phyloP scores from a whole-genome alignment of 1,284 basidiomycete genomes.

The Fomitopsis palustris region DNA sequence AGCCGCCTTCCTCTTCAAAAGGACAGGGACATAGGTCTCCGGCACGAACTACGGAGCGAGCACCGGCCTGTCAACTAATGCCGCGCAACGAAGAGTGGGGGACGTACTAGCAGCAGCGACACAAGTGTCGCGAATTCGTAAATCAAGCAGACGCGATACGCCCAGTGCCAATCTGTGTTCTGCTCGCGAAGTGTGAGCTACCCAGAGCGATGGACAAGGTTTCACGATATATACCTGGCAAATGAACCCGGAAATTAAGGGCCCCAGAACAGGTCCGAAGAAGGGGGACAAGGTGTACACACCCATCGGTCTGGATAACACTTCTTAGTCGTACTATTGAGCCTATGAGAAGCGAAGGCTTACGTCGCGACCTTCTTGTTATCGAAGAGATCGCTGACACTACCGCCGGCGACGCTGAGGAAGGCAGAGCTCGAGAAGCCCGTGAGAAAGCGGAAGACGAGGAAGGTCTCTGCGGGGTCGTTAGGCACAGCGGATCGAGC shows the following conservation, averaged over 20 bases:
- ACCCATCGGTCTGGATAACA: constrained; percentile 66
- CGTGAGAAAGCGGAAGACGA: constrained; percentile 69
- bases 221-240: constrained; percentile 34
- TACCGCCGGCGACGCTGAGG: constrained; percentile 78
- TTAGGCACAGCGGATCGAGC: background rate
- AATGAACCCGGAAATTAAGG: constrained; percentile 54
- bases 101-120: constrained; percentile 46
- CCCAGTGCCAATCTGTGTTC: constrained; percentile 76
- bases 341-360: constrained; percentile 23
- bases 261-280: constrained; percentile 70
- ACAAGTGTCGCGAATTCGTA: constrained; percentile 52
- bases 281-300: constrained; percentile 71
- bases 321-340: background rate
- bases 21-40: constrained; percentile 71
- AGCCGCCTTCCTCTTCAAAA: constrained; percentile 57
- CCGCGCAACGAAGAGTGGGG: too few species aligned
- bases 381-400: constrained; percentile 71
- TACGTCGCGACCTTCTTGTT: constrained; percentile 64
- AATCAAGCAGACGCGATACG: constrained; percentile 65
- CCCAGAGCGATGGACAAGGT: background rate
- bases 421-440: constrained; percentile 75
- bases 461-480: constrained; percentile 41
- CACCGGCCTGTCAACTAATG: too few species aligned
- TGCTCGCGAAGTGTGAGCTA: constrained; percentile 17
- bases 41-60: constrained; percentile 49